Evolutionary conservation across 495 filamentous ascomycete genomes (phyloP), one percentile per base, ranked within the genome.

Genomic region (Rhizodiscina lignyota): DNA sequence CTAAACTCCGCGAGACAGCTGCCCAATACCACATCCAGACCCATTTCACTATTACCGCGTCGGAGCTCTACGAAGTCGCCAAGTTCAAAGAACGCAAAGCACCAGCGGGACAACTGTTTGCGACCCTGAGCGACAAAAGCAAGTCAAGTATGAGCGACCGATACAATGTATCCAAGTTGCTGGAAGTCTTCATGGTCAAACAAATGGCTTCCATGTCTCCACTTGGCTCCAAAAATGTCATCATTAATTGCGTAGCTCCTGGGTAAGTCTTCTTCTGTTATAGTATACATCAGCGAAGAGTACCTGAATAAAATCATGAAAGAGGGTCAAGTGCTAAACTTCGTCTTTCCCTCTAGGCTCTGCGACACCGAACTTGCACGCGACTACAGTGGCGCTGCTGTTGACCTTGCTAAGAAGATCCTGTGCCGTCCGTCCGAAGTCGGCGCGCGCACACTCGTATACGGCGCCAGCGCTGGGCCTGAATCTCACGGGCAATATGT

Each of bases 241-340:
- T 54, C 16, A 38, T 63, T 16, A 63, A 61, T 42, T 41, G 38
- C 23, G 39, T 62, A n/a, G 56, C 52, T 40, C 60, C 61, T 8
- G 60, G 62, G 0, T 37, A n/a, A n/a, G n/a, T n/a, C n/a, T n/a
- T n/a, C n/a, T n/a, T n/a, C n/a, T n/a, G n/a, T n/a, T n/a, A n/a
- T n/a, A n/a, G n/a, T n/a, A n/a, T n/a, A n/a, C n/a, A n/a, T n/a
- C n/a, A n/a, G n/a, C n/a, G n/a, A n/a, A n/a, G n/a, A n/a, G n/a
- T n/a, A n/a, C n/a, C n/a, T n/a, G n/a, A n/a, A n/a, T n/a, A n/a
- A n/a, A n/a, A n/a, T n/a, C n/a, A n/a, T n/a, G n/a, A n/a, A n/a
- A n/a, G n/a, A n/a, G n/a, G n/a, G n/a, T n/a, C n/a, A n/a, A n/a
- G n/a, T n/a, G n/a, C n/a, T n/a, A n/a, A n/a, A n/a, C n/a, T n/a